Conservation (phyloP, 805 yeast genomes). For the Yarrowia sp. region DNA sequence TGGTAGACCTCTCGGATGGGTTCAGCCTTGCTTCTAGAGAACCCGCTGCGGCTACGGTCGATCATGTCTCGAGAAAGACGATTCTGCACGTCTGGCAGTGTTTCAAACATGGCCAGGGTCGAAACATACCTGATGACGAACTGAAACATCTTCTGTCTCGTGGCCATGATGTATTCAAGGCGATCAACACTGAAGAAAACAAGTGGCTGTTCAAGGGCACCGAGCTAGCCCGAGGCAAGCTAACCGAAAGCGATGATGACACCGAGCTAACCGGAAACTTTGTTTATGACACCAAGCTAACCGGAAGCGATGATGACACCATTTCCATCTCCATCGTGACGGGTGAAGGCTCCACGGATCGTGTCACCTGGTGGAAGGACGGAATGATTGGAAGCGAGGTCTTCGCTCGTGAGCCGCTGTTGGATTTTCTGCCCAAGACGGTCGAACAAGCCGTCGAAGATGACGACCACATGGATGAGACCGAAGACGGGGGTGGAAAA, state of each 20-base stretch:
- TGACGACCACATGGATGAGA: neutral
- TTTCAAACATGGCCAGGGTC: neutral
- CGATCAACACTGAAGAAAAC: neutral
- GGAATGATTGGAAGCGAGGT: neutral
- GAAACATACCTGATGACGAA: neutral
- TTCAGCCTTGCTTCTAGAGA: neutral
- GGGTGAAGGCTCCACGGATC: too few relatives aligned
- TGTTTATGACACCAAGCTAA: neutral
- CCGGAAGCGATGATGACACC: too few relatives aligned
- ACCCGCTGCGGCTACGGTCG: neutral
- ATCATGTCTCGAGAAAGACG: neutral
- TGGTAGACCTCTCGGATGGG: neutral
- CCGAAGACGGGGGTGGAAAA: neutral
- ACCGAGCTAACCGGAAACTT: too few relatives aligned
- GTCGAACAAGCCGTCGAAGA: constrained; percentile 16
- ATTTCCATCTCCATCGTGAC: neutral
- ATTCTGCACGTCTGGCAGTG: constrained; percentile 13
- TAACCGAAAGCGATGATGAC: too few relatives aligned
- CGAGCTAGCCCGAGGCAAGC: neutral
- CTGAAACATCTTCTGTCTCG: neutral
- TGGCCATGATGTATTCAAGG: constrained; percentile 16
- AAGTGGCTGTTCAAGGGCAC: neutral
- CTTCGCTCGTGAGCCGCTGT: neutral
- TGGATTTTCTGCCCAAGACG: constrained; percentile 1
- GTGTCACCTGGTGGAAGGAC: constrained; percentile 5